Percentiles rank a stretch among this genome's conserved stretches.
These are phyloP conservation scores for Phycomyces blakesleeanus DNA, from an alignment of 192 early-diverging fungal species.

Conservation along the genomic window DNA sequence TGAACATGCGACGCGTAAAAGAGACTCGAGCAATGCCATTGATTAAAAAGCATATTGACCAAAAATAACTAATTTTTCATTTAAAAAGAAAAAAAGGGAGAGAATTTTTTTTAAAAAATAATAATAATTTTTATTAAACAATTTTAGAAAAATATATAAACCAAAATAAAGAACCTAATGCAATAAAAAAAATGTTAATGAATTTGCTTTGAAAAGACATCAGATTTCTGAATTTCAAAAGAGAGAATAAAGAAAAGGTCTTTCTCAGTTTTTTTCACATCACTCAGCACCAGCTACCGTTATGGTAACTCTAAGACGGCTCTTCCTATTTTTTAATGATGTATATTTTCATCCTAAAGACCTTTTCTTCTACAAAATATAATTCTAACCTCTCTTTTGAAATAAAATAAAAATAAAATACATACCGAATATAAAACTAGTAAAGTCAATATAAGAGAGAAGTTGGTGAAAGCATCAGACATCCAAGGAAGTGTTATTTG, in stretches of 20 bases:
- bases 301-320: conserved; percentile 8
- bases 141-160: no score
- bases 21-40: no score
- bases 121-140: no score
- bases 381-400: no score
- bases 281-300: conserved; percentile 10
- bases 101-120: no score
- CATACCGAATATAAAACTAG: not conserved
- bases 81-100: no score
- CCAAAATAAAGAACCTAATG: no score
- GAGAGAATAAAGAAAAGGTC: not conserved
- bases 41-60: no score
- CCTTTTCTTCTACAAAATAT: not conserved
- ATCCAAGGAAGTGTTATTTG: conserved; percentile 41
- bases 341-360: conserved; percentile 9
- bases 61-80: no score
- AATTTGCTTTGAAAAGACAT: no score
- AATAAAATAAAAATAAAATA: not conserved
- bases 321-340: conserved; percentile 20
- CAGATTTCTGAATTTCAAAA: not conserved
- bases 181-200: not conserved
- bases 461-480: conserved; percentile 27
- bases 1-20: no score
- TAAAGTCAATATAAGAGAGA: not conserved
- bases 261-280: conserved; percentile 3